Percentiles rank a stretch among this genome's conserved stretches.
Conservation (phyloP, 192 early-diverging fungal species). For the Backusella macrospora region DNA sequence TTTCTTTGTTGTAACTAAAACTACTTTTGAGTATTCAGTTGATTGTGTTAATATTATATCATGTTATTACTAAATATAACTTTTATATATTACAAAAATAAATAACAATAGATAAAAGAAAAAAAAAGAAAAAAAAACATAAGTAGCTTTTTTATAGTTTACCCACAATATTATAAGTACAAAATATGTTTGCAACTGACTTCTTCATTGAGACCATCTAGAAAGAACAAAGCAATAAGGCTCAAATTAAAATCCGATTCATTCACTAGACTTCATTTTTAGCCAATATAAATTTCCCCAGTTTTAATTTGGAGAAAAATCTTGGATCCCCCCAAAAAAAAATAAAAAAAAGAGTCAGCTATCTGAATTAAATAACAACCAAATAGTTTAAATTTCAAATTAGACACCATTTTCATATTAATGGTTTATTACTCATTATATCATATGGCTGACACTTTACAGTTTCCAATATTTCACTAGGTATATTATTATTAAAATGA, state of each 20-base stretch:
- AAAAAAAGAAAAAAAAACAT: background rate
- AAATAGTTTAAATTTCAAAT: slow-evolving; percentile 7
- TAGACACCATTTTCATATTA: background rate
- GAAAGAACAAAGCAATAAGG: background rate
- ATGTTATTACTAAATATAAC: background rate
- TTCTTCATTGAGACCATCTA: background rate
- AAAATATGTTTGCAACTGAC: background rate
- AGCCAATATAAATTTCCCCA: background rate
- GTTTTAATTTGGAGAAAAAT: background rate
- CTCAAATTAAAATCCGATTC: slow-evolving; percentile 1
- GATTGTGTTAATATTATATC: background rate
- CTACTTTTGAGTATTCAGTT: background rate
- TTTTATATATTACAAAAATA: background rate
- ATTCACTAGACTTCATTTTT: background rate
- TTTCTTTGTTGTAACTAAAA: background rate
- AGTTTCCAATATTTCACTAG: too few species aligned
- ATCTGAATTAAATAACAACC: slow-evolving; percentile 9
- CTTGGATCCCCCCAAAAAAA: background rate
- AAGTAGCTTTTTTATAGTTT: background rate
- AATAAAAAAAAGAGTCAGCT: background rate
- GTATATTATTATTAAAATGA: too few species aligned
- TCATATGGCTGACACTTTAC: too few species aligned
- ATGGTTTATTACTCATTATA: background rate
- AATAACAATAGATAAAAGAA: slow-evolving; percentile 10
- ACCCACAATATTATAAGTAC: background rate